Evolutionary conservation across 129 eudicot species (phyloP).

Genomic region (Scalesia atractyloides): DNA sequence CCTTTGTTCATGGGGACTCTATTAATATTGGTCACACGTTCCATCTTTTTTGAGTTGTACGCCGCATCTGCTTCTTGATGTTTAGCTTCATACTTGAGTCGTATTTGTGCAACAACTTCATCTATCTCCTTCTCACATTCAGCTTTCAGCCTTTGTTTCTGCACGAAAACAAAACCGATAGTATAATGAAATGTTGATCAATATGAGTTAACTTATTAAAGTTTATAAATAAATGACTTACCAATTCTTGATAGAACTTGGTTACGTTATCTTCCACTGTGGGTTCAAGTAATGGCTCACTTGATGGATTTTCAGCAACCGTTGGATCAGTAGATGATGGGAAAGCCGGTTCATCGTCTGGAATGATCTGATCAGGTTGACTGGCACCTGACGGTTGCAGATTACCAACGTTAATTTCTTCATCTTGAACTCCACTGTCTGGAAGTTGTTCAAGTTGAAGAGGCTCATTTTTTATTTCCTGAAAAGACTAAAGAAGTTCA

Average conservation of each 20-base stretch:
- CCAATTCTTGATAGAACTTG: slow-evolving; percentile 40
- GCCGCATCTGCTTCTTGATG: slow-evolving; percentile 52
- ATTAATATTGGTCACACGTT: slow-evolving; percentile 45
- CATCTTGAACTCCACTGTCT: background rate
- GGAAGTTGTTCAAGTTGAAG: background rate
- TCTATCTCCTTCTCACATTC: slow-evolving; percentile 72
- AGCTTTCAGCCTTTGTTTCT: slow-evolving; percentile 54
- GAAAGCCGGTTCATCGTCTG: slow-evolving; percentile 20
- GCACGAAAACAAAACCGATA: slow-evolving; percentile 33
- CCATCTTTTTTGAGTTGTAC: slow-evolving; percentile 49
- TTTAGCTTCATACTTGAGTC: slow-evolving; percentile 51
- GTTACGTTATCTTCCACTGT: slow-evolving; percentile 25
- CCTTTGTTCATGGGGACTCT: slow-evolving; percentile 50
- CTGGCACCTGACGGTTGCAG: background rate
- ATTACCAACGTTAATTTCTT: background rate
- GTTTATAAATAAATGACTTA: slow-evolving; percentile 8
- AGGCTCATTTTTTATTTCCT: slow-evolving; percentile 3
- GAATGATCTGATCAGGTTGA: slow-evolving; percentile 7
- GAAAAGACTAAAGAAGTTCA: background rate
- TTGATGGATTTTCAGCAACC: slow-evolving; percentile 27
- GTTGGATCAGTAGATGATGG: background rate
- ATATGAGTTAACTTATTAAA: slow-evolving; percentile 23
- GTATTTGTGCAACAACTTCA: slow-evolving; percentile 56
- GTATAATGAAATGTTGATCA: background rate
- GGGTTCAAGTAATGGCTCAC: slow-evolving; percentile 2